Evolutionary conservation across 345 rosid species (phyloP), one percentile per base, ranked within the genome.

Genomic region (Heritiera fomes): DNA sequence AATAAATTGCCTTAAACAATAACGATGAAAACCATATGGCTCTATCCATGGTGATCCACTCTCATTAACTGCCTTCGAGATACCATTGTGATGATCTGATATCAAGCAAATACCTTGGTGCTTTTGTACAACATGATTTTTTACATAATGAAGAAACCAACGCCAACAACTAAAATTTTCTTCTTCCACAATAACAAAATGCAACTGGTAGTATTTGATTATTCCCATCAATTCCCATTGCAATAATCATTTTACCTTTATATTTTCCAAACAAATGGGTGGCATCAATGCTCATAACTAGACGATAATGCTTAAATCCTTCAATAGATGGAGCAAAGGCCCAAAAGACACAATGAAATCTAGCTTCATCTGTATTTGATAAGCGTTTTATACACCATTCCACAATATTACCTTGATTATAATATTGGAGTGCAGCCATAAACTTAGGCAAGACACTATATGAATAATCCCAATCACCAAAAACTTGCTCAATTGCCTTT

Each of bases 241-340:
- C 17, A 43, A 45, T 68, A 15, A 68, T 41, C 52, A 68, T 68
- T 11, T 64, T 46, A 8, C 49, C 11, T 46, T 46, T 46, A 8
- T 46, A 46, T 46, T 46, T 46, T 46, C 2, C 49, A 8, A 8
- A 46, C 14, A 68, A 68, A 45, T 41, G 15, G 9, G 73, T 68
- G 5, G 23, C 73, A 45, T 68, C 55, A 17, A 46, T 46, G 11
- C 49, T 8, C 49, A 46, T 46, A 46, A 46, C 49, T 8, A 9
- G 49, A 46, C 12, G 15, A 68, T 32, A 68, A 68, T 68, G 34
- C 53, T 68, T 68, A n/a, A 68, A 68, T 23, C 73, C 73, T 38
- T 68, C 32, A 68, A 43, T 68, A 8, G 73, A 68, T 68, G 32
- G 52, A 68, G 55, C 11, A 18, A 68, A 68, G 9, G 49, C 12